These are phyloP conservation scores for Suillus ampliporus DNA, from an alignment of 768 basidiomycete genomes.

Conservation along the genomic window DNA sequence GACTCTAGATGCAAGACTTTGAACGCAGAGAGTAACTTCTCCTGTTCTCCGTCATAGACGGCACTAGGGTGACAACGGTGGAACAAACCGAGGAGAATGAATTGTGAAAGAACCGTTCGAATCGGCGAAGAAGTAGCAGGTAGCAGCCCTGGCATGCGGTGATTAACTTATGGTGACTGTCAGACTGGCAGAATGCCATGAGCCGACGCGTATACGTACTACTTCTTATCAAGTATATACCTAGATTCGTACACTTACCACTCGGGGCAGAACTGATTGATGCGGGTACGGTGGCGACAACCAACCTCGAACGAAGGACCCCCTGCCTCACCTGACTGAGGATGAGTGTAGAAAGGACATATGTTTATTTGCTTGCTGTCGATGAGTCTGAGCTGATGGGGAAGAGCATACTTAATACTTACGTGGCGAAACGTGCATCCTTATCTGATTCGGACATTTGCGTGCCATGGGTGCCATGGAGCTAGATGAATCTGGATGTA, in stretches of 20 bases:
- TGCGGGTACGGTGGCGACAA: neutral
- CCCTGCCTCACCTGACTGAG: neutral
- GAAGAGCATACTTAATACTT: neutral
- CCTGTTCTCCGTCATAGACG: neutral
- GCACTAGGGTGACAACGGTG: neutral
- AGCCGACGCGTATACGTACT: neutral
- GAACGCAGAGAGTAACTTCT: neutral
- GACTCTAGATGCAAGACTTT: neutral
- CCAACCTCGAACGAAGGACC: neutral
- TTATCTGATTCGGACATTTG: neutral
- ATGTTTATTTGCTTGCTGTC: neutral
- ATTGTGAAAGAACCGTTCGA: no score
- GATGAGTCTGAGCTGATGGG: neutral
- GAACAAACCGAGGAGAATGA: neutral
- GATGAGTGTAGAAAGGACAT: neutral
- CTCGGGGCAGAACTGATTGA: neutral
- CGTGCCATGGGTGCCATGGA: neutral
- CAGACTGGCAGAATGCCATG: neutral
- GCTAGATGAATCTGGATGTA: neutral
- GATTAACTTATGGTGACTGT: neutral
- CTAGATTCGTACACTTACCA: neutral
- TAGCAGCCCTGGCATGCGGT: no score
- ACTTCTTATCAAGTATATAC: neutral
- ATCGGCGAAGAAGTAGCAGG: no score
- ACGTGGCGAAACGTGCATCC: neutral